Evolutionary conservation across 768 basidiomycete genomes (phyloP).

Genomic region (Royoungia palumana): DNA sequence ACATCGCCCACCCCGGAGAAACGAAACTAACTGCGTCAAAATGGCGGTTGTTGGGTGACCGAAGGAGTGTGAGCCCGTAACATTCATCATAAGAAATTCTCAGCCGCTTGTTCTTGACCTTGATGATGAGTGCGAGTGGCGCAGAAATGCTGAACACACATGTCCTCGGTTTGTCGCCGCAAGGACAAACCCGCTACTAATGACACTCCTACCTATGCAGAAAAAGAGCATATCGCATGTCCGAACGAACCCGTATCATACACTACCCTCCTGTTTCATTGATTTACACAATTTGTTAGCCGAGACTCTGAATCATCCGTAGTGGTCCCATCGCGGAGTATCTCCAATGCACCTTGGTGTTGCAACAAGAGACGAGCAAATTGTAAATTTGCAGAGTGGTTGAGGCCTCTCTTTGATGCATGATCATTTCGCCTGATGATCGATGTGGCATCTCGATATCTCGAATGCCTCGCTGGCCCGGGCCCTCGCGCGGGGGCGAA

Average conservation of each 20-base stretch:
- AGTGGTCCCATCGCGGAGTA: conserved; percentile 23
- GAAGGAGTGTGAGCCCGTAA: conserved; percentile 18
- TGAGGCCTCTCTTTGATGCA: conserved; percentile 23
- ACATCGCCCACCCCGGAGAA: conserved; percentile 15
- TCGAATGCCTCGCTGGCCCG: conserved; percentile 47
- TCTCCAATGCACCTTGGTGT: conserved; percentile 27
- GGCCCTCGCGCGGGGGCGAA: conserved; percentile 55
- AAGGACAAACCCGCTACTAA: no score
- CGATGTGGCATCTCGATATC: conserved; percentile 44
- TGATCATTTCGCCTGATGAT: conserved; percentile 59
- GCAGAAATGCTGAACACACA: background rate
- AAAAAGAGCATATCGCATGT: no score
- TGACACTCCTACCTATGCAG: no score
- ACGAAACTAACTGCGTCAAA: conserved; percentile 18
- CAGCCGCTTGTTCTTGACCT: conserved; percentile 10
- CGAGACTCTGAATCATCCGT: conserved; percentile 26
- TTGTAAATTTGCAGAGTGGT: conserved; percentile 20
- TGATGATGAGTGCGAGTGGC: conserved; percentile 8
- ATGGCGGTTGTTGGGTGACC: conserved; percentile 22
- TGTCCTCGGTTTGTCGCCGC: no score
- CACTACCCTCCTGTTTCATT: conserved; percentile 14
- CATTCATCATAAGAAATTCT: conserved; percentile 31
- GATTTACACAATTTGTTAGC: conserved; percentile 28
- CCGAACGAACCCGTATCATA: no score
- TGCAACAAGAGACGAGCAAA: conserved; percentile 31